Evolutionary conservation across 1,139 yeast species (phyloP).

Genomic region (Blastobotrys buckinghamii): DNA sequence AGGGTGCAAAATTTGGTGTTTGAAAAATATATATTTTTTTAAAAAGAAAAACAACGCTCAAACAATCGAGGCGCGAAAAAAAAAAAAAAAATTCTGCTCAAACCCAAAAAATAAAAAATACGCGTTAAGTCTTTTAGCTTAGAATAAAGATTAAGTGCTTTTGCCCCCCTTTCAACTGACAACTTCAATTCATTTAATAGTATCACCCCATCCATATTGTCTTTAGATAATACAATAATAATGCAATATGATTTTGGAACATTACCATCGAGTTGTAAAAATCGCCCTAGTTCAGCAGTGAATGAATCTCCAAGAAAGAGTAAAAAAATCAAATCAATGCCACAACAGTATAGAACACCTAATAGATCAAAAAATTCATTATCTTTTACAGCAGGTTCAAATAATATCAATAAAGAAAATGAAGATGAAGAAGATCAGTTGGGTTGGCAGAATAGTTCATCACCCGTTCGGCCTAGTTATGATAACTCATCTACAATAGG

Average conservation of each 20-base stretch:
- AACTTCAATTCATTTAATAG: too few species aligned
- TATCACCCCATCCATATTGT: too few species aligned
- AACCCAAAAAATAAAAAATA: too few species aligned
- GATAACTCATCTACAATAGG: background rate
- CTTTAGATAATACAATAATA: background rate
- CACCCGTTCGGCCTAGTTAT: background rate
- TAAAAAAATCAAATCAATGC: conserved; percentile 1
- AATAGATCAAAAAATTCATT: background rate
- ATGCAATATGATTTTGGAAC: conserved; percentile 11
- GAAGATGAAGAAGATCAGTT: conserved; percentile 4
- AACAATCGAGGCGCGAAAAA: too few species aligned
- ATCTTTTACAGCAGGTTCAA: background rate
- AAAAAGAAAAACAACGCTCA: too few species aligned
- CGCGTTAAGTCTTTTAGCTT: too few species aligned
- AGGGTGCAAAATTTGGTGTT: too few species aligned
- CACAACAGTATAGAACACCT: background rate
- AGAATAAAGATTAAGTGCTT: too few species aligned
- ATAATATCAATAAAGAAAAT: background rate
- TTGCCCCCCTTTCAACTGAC: too few species aligned
- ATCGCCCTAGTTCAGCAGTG: background rate
- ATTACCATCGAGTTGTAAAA: conserved; percentile 8
- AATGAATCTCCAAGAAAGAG: conserved; percentile 7
- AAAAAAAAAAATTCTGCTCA: too few species aligned
- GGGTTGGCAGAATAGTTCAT: conserved; percentile 8
- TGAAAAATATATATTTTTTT: too few species aligned